These are phyloP conservation scores for Pisolithus sp. DNA, from an alignment of 768 basidiomycete species.

Conservation along the genomic window DNA sequence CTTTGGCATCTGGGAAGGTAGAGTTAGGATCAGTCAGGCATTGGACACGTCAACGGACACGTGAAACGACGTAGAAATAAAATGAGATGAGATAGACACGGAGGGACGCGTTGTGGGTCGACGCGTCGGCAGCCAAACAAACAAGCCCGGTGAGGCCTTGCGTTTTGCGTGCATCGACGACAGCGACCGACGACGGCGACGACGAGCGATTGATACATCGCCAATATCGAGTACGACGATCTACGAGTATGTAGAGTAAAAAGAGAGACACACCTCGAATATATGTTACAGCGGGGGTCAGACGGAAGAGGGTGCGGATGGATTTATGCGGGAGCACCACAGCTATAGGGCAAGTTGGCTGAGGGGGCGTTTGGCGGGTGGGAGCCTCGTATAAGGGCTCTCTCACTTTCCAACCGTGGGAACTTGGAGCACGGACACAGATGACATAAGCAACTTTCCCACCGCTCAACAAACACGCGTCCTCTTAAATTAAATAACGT, in stretches of 20 bases:
- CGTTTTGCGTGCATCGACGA: slow-evolving; percentile 13
- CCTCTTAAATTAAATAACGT: neutral
- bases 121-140: slow-evolving; percentile 38
- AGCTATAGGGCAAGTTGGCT: slow-evolving; percentile 25
- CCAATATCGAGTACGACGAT: slow-evolving; percentile 20
- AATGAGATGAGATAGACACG: slow-evolving; percentile 12
- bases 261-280: slow-evolving; percentile 22
- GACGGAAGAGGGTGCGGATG: slow-evolving; percentile 16
- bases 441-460: slow-evolving; percentile 20
- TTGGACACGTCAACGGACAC: slow-evolving; percentile 34
- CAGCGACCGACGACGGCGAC: slow-evolving; percentile 17
- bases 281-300: slow-evolving; percentile 20
- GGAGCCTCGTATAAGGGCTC: slow-evolving; percentile 29
- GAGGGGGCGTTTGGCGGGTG: slow-evolving; percentile 31
- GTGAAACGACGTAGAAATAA: slow-evolving; percentile 26
- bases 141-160: slow-evolving; percentile 10
- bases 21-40: slow-evolving; percentile 29
- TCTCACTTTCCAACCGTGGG: slow-evolving; percentile 27
- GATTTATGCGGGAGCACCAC: slow-evolving; percentile 31
- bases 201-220: neutral
- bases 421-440: slow-evolving; percentile 30
- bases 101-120: slow-evolving; percentile 24
- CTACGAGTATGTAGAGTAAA: slow-evolving; percentile 15
- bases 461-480: slow-evolving; percentile 24
- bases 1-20: slow-evolving; percentile 65